Evolutionary conservation across 1,284 basidiomycete genomes (phyloP), one percentile per base, ranked within the genome.

Genomic region (Cutaneotrichosporon sp.): DNA sequence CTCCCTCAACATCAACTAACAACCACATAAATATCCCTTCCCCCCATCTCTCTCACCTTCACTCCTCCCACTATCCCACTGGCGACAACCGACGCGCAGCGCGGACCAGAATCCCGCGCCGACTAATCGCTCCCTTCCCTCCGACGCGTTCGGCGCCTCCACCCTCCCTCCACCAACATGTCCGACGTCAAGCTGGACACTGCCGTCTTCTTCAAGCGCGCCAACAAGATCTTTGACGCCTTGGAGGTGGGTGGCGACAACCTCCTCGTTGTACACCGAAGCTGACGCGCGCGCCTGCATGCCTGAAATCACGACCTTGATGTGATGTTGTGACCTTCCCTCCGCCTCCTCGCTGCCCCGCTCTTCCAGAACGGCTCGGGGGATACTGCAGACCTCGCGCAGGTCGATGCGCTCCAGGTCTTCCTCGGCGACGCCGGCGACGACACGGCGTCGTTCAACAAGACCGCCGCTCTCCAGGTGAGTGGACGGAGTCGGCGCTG

Each of bases 401-500:
- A 69, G 42, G 54, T 83, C 14, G 87, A 90, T 67, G 87, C 88
- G 16, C 77, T 95, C n/a, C 77, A 92, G 10, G 81, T 95, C 33
- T 76, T 90, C 31, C 87, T 91, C 31, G 93, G 93, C 25, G 91
- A 95, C 68, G 88, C 90, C 22, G 87, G 87, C 4, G 86, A 87
- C 9, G 92, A 95, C 66, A 89, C 92, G 65, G 89, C 90, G 64
- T 86, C 90, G 34, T 88, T 91, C 70, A 84, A 87, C 67, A 95
- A 95, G 76, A 89, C 91, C n/a, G 91, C 89, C 11, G 89, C 91
- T 47, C 84, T 95, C 58, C 93, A 97, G 83, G 93, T 92, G 64
- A 69, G 88, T 64, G 50, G 46, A 16, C 34, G n/a, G 8, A 6
- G 45, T 4, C 33, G 20, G 8, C 42, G 27, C 6, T 13, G 33